phyloP scores from a whole-genome alignment of 257 asterid species.

The Salvia hispanica region DNA sequence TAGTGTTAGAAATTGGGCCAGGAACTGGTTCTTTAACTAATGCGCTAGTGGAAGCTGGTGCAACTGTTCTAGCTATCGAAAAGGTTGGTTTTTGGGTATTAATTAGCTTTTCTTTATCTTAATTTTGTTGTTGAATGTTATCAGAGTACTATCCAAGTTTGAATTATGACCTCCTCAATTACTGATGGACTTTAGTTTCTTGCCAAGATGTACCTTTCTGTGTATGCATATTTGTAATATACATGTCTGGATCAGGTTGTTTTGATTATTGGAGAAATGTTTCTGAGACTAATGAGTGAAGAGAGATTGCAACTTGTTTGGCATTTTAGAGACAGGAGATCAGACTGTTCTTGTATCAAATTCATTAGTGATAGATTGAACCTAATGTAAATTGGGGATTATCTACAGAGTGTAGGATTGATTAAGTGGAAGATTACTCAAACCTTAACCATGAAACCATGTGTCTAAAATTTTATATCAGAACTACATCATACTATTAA shows the following conservation, averaged over 20 bases:
- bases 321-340: not conserved
- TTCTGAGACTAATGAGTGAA: no score
- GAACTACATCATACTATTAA: not conserved
- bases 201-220: slow-evolving; percentile 4
- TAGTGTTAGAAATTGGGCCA: slow-evolving; percentile 93
- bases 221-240: not conserved
- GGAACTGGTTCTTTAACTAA: slow-evolving; percentile 97
- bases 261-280: not conserved
- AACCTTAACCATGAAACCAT: not conserved
- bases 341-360: slow-evolving; percentile 9
- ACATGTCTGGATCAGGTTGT: not conserved
- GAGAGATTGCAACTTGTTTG: no score
- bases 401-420: not conserved
- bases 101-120: not conserved
- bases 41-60: slow-evolving; percentile 80
- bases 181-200: not conserved
- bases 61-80: slow-evolving; percentile 90
- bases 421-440: not conserved
- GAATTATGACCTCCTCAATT: not conserved
- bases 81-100: slow-evolving; percentile 51
- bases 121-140: not conserved
- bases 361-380: not conserved
- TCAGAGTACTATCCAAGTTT: not conserved
- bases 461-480: not conserved
- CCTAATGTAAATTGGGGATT: not conserved